Evolutionary conservation across 352 stramenopile genomes (phyloP), one percentile per base, ranked within the genome.

Genomic region (Globisporangium rhizosaccharum): DNA sequence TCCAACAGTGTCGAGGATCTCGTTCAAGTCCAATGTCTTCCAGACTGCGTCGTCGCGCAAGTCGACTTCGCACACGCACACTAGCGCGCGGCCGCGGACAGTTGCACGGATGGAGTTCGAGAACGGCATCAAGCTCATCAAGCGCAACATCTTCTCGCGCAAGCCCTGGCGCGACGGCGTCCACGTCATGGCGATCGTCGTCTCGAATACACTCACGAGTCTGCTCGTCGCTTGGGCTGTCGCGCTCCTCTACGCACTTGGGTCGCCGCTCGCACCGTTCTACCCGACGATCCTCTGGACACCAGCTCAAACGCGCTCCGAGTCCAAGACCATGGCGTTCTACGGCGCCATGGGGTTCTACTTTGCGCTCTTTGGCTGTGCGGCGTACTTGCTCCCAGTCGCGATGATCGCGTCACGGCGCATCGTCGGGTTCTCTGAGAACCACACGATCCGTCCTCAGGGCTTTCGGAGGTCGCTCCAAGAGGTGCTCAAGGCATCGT

Each of bases 181-280:
- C 2, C 28, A 41, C 6, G 70, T 75, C 30, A 75, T 78, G 57
- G 56, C 53, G 41, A 68, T 78, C 51, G 65, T 78, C 10, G n/a
- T 70, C 8, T 56, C 25, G 44, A 78, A 78, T 47, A 71, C 64
- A 1, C 17, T 66, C 18, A 51, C 62, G 37, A 65, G 62, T 39
- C 49, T 73, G 28, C 2, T 68, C 1, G 23, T 71, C 46, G 67
- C 64, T 12, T 75, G 61, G 61, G 12, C 55, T 2, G 44, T 61
- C 28, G 49, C 63, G 26, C 30, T 39, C 26, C 48, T 75, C 0
- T 78, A 68, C 23, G 70, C 67, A 1, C 28, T 73, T 15, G 67
- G 67, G 1, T 65, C 67, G 28, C 70, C 67, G 1, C 58, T 67
- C 20, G 36, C 51, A 0, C 59, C 70, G 0, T 62, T 70, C 26